Evolutionary conservation across 1,284 basidiomycete species (phyloP), one percentile per base, ranked within the genome.

Genomic region (Ganoderma sinense): DNA sequence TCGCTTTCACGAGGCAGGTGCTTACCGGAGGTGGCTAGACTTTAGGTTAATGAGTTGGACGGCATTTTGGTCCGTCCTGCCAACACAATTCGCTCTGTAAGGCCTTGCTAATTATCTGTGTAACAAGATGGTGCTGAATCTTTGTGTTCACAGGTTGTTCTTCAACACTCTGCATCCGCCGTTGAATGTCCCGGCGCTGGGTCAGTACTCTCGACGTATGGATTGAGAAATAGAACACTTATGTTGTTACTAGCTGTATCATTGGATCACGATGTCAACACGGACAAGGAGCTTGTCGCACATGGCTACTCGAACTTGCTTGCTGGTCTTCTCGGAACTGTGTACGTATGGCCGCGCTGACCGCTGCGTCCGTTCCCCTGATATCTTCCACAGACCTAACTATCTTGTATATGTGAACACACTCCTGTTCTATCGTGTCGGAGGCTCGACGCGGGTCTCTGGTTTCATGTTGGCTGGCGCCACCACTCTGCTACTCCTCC

Each of bases 91-190:
- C 67, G 93, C 93, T 18, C 75, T 94, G 89, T 92, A 31, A 56
- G 63, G n/a, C 43, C 1, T 39, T 16, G 4, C 0, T 10, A 14
- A 14, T 5, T 16, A 26, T 64, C 16, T 5, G 13, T 26, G 13
- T 5, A 18, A 20, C 14, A 3, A 48, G 2, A n/a, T 48, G 10
- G 26, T 31, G 13, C 18, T 55, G 14, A 65, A 23, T 10, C 2
- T 23, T 31, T 64, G 29, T 53, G 20, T 23, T 14, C 33, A 11
- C 41, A 93, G 91, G 68, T 71, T 97, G 51, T 97, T 97, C 80
- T 97, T 97, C 81, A 96, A 98, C 72, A 91, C 99, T 65, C 82
- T 99, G 14, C 97, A 99, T 78, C 97, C 98, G 13, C 96, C 96
- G 48, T 84, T 97, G 65, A 97, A 97, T 74, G 94, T 98, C 2